Percentiles rank a stretch among this genome's conserved stretches.
These are phyloP conservation scores for Hypoxylon fragiforme DNA, from an alignment of 495 filamentous ascomycete genomes.

Conservation along the genomic window DNA sequence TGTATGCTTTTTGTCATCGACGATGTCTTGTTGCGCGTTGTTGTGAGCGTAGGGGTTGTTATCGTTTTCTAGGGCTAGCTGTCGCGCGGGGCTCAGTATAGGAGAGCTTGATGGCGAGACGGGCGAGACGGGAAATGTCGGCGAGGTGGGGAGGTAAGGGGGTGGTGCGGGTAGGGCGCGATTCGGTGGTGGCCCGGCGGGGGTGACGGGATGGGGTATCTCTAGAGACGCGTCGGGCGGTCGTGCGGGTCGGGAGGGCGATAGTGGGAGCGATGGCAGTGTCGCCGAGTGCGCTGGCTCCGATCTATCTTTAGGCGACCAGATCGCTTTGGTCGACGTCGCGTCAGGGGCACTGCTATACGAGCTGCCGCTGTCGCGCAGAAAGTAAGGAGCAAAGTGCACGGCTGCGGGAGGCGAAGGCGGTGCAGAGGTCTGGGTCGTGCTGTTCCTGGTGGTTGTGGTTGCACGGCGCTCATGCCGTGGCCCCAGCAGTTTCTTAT, in stretches of 20 bases:
- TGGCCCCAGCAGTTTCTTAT: conserved; percentile 35
- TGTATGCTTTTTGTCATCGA: neutral
- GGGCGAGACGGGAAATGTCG: conserved; percentile 27
- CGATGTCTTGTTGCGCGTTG: neutral
- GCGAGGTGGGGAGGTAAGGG: conserved; percentile 28
- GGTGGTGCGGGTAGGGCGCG: conserved; percentile 38
- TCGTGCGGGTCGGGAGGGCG: conserved; percentile 36
- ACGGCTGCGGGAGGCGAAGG: conserved; percentile 17
- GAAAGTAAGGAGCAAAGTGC: conserved; percentile 19
- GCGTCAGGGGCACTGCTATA: conserved; percentile 22
- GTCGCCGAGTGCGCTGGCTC: conserved; percentile 17
- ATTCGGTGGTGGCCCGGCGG: conserved; percentile 39
- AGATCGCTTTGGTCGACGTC: conserved; percentile 12
- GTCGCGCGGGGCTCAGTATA: neutral
- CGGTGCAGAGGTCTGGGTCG: conserved; percentile 8
- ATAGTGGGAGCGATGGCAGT: conserved; percentile 14
- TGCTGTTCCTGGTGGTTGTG: conserved; percentile 20
- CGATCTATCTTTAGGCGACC: conserved; percentile 22
- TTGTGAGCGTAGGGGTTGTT: neutral
- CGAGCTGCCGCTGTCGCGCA: conserved; percentile 31
- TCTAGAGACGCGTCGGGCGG: conserved; percentile 39
- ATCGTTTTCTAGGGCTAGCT: neutral
- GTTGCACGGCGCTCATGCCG: conserved; percentile 31
- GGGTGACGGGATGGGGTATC: conserved; percentile 38
- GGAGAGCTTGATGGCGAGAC: conserved; percentile 21